phyloP scores from a whole-genome alignment of 805 yeast genomes.

The Saccharomyces kudriavzevii region DNA sequence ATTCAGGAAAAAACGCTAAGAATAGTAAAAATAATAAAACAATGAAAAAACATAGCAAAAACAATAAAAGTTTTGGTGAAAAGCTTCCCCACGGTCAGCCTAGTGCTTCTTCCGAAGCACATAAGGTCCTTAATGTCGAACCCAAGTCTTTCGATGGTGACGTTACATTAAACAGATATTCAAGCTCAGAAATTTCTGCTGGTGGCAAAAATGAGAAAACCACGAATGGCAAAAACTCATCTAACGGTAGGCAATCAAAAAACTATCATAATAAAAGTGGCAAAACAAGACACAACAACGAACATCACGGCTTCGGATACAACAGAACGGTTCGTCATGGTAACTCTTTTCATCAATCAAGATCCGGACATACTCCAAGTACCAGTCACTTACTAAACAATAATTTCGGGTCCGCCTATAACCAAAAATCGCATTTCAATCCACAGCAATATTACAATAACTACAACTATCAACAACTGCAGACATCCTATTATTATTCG shows the following conservation, averaged over 20 bases:
- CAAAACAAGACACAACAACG: not conserved
- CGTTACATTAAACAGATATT: not conserved
- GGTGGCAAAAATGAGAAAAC: not conserved
- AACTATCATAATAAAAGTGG: not conserved
- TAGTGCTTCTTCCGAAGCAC: not conserved
- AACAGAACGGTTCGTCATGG: not conserved
- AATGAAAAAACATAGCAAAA: not conserved
- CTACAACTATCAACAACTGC: not conserved
- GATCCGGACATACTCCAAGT: not conserved
- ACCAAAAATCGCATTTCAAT: slow-evolving; percentile 2
- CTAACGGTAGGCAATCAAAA: not conserved
- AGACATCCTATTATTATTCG: slow-evolving; percentile 2
- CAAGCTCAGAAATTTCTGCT: not conserved
- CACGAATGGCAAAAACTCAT: not conserved
- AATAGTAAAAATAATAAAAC: not conserved
- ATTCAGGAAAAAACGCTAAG: not conserved
- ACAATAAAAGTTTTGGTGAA: slow-evolving; percentile 1
- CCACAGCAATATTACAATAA: slow-evolving; percentile 2
- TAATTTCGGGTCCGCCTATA: not conserved
- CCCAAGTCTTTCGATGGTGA: not conserved
- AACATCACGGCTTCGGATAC: not conserved
- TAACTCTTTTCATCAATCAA: not conserved
- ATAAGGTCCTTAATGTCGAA: not conserved
- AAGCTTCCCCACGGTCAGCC: slow-evolving; percentile 6
- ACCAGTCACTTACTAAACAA: not conserved